phyloP scores from a whole-genome alignment of 148 eudicot species.

The Polygonum maritimum region DNA sequence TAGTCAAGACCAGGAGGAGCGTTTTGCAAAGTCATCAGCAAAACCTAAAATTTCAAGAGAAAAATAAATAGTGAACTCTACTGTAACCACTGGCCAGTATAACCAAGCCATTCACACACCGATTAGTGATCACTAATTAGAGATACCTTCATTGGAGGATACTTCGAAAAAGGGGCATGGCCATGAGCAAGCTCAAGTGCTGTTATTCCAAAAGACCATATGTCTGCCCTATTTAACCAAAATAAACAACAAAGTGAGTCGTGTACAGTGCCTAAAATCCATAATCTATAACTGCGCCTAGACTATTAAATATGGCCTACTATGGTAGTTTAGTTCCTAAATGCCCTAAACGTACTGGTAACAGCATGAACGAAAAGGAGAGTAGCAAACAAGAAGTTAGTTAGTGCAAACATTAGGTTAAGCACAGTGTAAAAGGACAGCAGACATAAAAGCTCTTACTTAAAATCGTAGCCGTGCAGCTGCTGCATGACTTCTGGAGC shows the following conservation, averaged over 20 bases:
- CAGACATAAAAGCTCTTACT: conserved; percentile 38
- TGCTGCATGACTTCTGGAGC: conserved; percentile 99
- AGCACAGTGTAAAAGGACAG: neutral
- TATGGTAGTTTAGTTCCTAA: neutral
- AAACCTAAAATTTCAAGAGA: conserved; percentile 44
- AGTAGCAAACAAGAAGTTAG: neutral
- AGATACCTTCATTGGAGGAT: conserved; percentile 95
- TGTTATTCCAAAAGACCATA: conserved; percentile 13
- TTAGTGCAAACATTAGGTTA: neutral
- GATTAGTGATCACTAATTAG: neutral
- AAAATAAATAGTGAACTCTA: neutral
- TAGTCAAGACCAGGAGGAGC: conserved; percentile 98
- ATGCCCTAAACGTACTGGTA: neutral
- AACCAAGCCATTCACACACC: neutral
- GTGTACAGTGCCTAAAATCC: neutral
- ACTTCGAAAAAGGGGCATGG: conserved; percentile 95
- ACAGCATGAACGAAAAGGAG: neutral
- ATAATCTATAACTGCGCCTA: neutral
- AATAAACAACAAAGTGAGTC: conserved; percentile 1
- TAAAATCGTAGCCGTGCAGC: conserved; percentile 90
- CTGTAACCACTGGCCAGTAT: neutral
- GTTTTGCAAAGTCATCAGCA: conserved; percentile 91
- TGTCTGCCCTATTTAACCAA: conserved; percentile 5
- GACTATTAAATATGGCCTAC: neutral
- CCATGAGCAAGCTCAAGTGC: conserved; percentile 29